phyloP scores from a whole-genome alignment of 73 alveolate genomes.

The Tetrahymena malaccensis region DNA sequence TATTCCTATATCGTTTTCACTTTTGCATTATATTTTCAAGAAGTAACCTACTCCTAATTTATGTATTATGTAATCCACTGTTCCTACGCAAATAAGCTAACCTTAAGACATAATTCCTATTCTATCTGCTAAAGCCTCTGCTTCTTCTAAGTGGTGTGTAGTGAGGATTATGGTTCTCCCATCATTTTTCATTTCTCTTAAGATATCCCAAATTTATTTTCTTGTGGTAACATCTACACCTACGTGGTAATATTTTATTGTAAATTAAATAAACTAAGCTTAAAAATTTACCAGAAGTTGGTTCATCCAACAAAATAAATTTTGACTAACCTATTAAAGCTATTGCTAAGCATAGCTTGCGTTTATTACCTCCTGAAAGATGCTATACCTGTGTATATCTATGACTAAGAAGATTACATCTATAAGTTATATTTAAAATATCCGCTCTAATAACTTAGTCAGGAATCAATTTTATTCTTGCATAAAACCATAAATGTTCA shows the following conservation, averaged over 20 bases:
- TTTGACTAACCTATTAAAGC: conserved; percentile 60
- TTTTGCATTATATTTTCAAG: conserved; percentile 32
- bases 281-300: conserved; percentile 55
- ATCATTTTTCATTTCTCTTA: conserved; percentile 28
- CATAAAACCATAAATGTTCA: conserved; percentile 61
- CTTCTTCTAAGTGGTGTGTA: conserved; percentile 91
- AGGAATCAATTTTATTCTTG: conserved; percentile 55
- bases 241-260: conserved; percentile 22
- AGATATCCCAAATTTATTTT: conserved; percentile 59
- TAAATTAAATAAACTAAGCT: too few relatives aligned
- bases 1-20: neutral
- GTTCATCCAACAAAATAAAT: conserved; percentile 68
- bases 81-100: conserved; percentile 61
- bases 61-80: conserved; percentile 56
- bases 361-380: conserved; percentile 72
- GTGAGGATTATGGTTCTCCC: conserved; percentile 59
- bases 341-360: conserved; percentile 63
- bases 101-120: conserved; percentile 87
- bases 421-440: conserved; percentile 39
- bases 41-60: conserved; percentile 75
- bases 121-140: conserved; percentile 82
- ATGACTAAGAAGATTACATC: conserved; percentile 48
- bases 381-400: conserved; percentile 41
- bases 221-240: conserved; percentile 74
- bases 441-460: neutral